Evolutionary conservation across 352 stramenopile genomes (phyloP), one percentile per base, ranked within the genome.

Genomic region (Phytopythium oedochilum): DNA sequence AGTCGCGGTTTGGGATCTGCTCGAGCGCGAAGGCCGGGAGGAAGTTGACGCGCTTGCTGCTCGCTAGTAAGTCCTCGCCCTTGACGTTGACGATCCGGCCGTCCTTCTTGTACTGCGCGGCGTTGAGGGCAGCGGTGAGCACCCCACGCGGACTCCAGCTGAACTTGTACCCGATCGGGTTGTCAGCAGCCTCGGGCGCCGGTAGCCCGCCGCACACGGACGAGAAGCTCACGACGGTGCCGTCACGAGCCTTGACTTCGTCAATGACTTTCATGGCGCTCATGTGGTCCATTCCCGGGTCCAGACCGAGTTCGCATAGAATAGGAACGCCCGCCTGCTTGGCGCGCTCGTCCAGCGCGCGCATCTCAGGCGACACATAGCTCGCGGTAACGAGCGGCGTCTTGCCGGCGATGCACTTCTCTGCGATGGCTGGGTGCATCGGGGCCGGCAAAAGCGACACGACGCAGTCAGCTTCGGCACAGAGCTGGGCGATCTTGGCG

Each of bases 261-360:
- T 98, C 89, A 53, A 99, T 98, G 12, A 98, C 91, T 62, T 96
- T 96, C 92, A 98, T 98, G 3, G 96, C 95, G 63, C 86, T 97
- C 88, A 98, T 98, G 69, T 98, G 95, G 57, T 98, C 94, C 73
- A 99, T 97, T 20, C 95, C 96, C 32, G 95, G 96, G 64, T 99
- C 96, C 15, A 99, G 65, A 14, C 96, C 96, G 43, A 97, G 79
- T 70, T 99, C 96, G 68, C 97, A 98, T 14, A 99, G 68, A 39
- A 99, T 97, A 23, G 83, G 79, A 40, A 98, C 88, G 11, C 90
- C 92, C 22, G 75, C 79, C 31, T 66, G 70, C 56, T 80, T 83
- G 20, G 80, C 89, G 22, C 83, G 79, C 17, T 78, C 63, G 47
- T 97, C 54, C 14, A 98, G 57, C 20, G 68, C 45, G 46, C 83